Percentiles rank a stretch among this genome's conserved stretches.
These are phyloP conservation scores for Thraustochytrium striatum DNA, from an alignment of 352 stramenopile genomes.

Conservation along the genomic window DNA sequence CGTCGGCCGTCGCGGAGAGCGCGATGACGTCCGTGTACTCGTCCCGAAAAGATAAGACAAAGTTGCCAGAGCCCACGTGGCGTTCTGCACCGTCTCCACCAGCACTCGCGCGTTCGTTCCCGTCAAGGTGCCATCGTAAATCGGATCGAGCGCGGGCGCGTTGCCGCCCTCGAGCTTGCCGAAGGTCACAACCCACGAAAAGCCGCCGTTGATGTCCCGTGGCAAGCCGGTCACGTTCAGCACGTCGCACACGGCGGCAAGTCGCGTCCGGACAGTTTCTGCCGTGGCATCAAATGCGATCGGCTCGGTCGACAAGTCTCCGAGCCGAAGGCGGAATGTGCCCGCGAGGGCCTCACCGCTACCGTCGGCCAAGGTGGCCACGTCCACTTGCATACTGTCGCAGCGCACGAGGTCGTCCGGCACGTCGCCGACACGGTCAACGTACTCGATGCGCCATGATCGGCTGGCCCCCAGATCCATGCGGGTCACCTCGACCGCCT, in stretches of 20 bases:
- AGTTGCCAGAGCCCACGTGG: neutral
- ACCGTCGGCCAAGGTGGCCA: conserved; percentile 1
- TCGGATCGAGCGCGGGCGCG: neutral
- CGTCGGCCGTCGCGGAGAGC: neutral
- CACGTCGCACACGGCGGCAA: neutral
- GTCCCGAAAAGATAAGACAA: neutral
- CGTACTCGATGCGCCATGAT: conserved; percentile 4
- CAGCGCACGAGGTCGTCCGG: conserved; percentile 7
- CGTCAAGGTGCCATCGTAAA: neutral
- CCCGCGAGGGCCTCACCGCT: neutral
- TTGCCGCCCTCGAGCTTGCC: neutral
- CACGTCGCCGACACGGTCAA: conserved; percentile 39
- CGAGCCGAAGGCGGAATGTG: neutral
- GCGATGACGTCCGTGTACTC: neutral
- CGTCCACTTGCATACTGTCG: neutral
- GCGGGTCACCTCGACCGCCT: neutral
- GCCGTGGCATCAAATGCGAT: conserved; percentile 7
- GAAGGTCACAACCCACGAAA: neutral
- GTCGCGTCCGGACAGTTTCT: neutral
- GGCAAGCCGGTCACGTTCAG: neutral
- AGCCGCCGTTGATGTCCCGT: neutral
- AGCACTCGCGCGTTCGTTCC: conserved; percentile 10
- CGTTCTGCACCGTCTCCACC: neutral
- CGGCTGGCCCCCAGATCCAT: neutral
- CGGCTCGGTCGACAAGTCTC: neutral